Percentiles rank a stretch among this genome's conserved stretches.
phyloP scores from a whole-genome alignment of 2,329 filamentous ascomycete species.

The Arthrobotrys sphaeroides region DNA sequence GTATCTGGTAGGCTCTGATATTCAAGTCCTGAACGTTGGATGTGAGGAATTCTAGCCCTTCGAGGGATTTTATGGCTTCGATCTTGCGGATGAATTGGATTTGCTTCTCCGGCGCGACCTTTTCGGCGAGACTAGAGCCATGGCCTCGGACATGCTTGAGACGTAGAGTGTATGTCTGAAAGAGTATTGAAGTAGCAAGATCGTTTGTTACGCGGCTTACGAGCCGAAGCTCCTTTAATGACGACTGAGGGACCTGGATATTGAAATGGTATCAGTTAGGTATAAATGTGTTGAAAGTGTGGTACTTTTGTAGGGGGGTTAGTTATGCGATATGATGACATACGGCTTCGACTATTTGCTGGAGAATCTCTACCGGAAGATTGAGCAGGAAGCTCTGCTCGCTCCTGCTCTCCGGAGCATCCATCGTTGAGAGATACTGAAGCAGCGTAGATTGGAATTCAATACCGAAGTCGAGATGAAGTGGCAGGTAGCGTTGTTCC shows the following conservation, averaged over 20 bases:
- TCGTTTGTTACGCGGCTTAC: not conserved
- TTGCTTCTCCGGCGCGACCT: not conserved
- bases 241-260: not conserved
- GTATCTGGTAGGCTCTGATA: not conserved
- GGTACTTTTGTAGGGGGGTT: not conserved
- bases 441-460: not conserved
- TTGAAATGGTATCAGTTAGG: not conserved
- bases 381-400: not conserved
- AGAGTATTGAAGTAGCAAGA: conserved; percentile 1
- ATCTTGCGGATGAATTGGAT: not conserved
- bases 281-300: conserved; percentile 28
- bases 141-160: not conserved
- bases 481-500: too few species aligned
- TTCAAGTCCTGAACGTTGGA: conserved; percentile 20
- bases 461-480: not conserved
- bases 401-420: not conserved
- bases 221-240: conserved; percentile 13
- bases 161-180: not conserved
- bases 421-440: not conserved
- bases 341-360: conserved; percentile 25
- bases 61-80: not conserved
- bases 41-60: conserved; percentile 16
- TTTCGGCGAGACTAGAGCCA: not conserved
- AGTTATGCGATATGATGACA: not conserved
- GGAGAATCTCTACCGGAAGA: conserved; percentile 40